These are phyloP conservation scores for Mycena sp. DNA, from an alignment of 1,284 basidiomycete species.

Conservation along the genomic window DNA sequence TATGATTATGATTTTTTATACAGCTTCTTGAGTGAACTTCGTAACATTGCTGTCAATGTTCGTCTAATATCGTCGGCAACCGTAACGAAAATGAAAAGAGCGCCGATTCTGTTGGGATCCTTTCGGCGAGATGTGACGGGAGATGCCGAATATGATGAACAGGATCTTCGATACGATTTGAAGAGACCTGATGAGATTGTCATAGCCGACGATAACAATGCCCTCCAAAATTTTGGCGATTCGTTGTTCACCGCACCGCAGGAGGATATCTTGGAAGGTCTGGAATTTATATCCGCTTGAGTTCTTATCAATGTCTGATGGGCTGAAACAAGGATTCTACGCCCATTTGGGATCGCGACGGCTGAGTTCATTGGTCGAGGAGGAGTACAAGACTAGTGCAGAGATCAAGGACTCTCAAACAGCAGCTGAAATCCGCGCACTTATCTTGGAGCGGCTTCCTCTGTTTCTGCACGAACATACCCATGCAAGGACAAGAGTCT, in stretches of 20 bases:
- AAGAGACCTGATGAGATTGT: slow-evolving; percentile 71
- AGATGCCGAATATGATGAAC: slow-evolving; percentile 71
- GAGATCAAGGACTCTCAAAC: slow-evolving; percentile 61
- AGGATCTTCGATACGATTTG: slow-evolving; percentile 73
- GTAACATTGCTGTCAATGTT: slow-evolving; percentile 79
- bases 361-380: slow-evolving; percentile 78
- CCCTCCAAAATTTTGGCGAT: slow-evolving; percentile 81
- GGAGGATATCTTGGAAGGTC: slow-evolving; percentile 87
- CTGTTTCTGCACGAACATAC: slow-evolving; percentile 93
- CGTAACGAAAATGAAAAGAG: slow-evolving; percentile 70
- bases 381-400: slow-evolving; percentile 72
- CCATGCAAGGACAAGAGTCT: slow-evolving; percentile 73
- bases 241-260: slow-evolving; percentile 87
- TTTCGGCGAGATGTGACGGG: slow-evolving; percentile 53
- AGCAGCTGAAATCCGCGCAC: slow-evolving; percentile 60
- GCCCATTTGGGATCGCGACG: slow-evolving; percentile 71
- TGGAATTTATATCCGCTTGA: too few relatives aligned
- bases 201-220: slow-evolving; percentile 84
- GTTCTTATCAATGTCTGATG: slow-evolving; percentile 37
- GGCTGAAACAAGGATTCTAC: slow-evolving; percentile 70
- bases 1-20: too few relatives aligned
- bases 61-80: slow-evolving; percentile 67
- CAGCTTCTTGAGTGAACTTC: slow-evolving; percentile 86
- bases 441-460: slow-evolving; percentile 90
- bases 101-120: slow-evolving; percentile 79